Evolutionary conservation across 176 grass and related monocot genomes (phyloP), one percentile per base, ranked within the genome.

Genomic region (Secale cereale): DNA sequence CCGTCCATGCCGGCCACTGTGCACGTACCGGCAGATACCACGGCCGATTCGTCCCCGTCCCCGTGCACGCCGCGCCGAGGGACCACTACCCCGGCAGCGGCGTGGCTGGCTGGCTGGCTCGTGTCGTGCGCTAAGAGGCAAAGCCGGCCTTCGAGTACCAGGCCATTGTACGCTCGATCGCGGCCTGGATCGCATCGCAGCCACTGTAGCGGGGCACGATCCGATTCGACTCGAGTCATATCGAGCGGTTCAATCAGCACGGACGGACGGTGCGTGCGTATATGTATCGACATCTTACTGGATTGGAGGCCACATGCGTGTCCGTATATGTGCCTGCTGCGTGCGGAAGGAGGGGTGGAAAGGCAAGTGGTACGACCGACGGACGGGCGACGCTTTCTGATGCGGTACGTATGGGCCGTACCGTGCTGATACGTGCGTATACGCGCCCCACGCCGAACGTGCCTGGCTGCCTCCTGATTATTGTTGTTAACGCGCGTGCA

Each of bases 301-400:
- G 77, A 79, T 65, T 36, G 52, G 71, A 74, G 28, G 40, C 41
- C 71, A 74, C 71, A 74, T 74, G 71, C 71, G 71, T 77, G 74
- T 57, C 74, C 48, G 48, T 59, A 35, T 77, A 77, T 77, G 17
- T 76, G 27, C 28, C 17, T 32, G 73, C 28, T 23, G 30, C 75
- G 3, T 22, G 30, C 75, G 36, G 23, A 77, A 30, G 50, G 8
- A 22, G 19, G 15, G 1, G 2, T 8, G 22, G 10, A 50, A 48
- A 54, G 17, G 29, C 50, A n/a, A n/a, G n/a, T 6, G 6, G 30
- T 15, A 50, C 26, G 41, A 76, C 45, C 39, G 39, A 45, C 41
- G 41, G 39, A 45, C 41, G 41, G 72, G 32, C 46, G 37, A 4
- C 10, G 2, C 43, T 72, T 74, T 28, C 39, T 8, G 13, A 39